These are phyloP conservation scores for Prorocentrum cordatum DNA, from an alignment of 169 alveolate species.

Conservation along the genomic window DNA sequence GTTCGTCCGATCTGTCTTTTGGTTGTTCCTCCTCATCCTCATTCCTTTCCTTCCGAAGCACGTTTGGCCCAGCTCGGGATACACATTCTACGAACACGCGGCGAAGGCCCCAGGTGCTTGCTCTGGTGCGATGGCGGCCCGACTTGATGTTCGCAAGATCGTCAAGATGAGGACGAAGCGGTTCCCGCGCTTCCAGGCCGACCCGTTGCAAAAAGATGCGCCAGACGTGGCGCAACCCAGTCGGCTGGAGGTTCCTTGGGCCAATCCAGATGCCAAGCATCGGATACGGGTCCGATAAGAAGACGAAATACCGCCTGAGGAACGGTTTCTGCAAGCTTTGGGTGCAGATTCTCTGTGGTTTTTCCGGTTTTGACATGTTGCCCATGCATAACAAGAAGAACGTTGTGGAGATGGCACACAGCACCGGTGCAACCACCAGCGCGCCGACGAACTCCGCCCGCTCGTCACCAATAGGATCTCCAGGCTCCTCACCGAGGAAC, in stretches of 20 bases:
- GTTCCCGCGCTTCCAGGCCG: conserved; percentile 89
- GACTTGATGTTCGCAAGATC: conserved; percentile 75
- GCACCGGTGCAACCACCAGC: conserved; percentile 87
- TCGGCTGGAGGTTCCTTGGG: conserved; percentile 93
- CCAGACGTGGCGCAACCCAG: conserved; percentile 94
- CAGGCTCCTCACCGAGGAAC: conserved; percentile 67
- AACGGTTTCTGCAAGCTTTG: conserved; percentile 88
- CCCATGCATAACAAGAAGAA: conserved; percentile 92
- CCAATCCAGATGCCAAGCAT: conserved; percentile 90
- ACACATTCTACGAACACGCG: too few species aligned
- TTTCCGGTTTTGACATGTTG: conserved; percentile 88
- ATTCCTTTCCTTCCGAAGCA: too few species aligned
- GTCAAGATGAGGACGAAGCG: conserved; percentile 90
- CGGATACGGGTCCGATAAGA: conserved; percentile 94
- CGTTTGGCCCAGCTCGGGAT: too few species aligned
- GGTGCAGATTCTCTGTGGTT: conserved; percentile 81
- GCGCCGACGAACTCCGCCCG: conserved; percentile 91
- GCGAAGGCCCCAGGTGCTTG: too few species aligned
- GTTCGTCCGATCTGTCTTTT: too few species aligned
- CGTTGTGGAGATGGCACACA: conserved; percentile 90
- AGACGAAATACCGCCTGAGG: conserved; percentile 88
- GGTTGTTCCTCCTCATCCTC: too few species aligned
- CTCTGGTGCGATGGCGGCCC: background rate
- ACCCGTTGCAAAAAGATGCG: conserved; percentile 67
- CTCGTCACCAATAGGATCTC: conserved; percentile 82